Conservation (phyloP, 2,329 filamentous ascomycete species). For the Colletotrichum graminicola region DNA sequence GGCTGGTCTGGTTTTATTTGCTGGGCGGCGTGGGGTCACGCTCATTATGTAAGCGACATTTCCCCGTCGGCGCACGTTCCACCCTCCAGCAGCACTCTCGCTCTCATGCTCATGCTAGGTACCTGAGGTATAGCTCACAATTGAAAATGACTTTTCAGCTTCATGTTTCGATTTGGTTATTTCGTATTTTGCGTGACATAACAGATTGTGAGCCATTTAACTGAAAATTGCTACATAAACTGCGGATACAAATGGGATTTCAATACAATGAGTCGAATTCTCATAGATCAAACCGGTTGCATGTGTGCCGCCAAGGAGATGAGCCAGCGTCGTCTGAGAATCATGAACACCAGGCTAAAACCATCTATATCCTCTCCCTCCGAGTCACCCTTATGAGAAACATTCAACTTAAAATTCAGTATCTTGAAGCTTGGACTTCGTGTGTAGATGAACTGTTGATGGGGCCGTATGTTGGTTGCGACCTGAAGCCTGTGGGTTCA, state of each 20-base stretch:
- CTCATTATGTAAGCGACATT: conserved; percentile 11
- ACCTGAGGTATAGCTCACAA: no score
- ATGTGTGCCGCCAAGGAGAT: not conserved
- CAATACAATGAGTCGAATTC: not conserved
- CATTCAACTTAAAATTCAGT: no score
- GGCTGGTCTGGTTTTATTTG: conserved; percentile 17
- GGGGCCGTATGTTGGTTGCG: not conserved
- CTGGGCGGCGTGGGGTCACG: conserved; percentile 7
- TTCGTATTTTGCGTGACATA: no score
- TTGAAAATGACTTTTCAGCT: not conserved
- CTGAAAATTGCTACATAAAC: no score
- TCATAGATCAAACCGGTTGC: not conserved
- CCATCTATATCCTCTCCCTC: not conserved
- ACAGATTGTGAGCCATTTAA: not conserved
- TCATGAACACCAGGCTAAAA: not conserved
- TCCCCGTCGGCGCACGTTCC: not conserved
- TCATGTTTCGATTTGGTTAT: not conserved
- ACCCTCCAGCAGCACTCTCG: not conserved
- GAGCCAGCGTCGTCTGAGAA: not conserved
- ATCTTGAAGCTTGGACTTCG: not conserved
- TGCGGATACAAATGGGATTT: no score
- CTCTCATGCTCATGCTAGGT: not conserved
- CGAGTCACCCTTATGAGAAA: not conserved
- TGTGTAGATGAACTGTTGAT: not conserved
- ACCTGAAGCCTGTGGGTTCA: not conserved